A percentile compares a stretch with the other conserved stretches of the same genome.
phyloP scores from a whole-genome alignment of 495 filamentous ascomycete genomes.

The Aspergillus mulundensis region DNA sequence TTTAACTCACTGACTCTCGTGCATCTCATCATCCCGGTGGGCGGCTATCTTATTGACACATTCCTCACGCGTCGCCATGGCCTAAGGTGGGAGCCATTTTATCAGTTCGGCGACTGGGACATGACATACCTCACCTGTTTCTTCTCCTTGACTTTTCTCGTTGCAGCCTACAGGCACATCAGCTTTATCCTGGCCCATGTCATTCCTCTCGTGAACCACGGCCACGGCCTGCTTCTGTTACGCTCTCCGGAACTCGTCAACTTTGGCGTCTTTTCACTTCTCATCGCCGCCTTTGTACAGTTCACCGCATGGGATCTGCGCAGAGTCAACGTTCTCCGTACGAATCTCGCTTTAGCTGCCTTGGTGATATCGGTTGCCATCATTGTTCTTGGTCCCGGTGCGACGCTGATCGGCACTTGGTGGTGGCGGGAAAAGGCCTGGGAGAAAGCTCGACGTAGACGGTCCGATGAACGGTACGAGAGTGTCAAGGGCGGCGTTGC shows the following conservation, averaged over 20 bases:
- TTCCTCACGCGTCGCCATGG: neutral
- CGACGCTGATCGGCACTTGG: neutral
- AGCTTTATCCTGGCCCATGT: neutral
- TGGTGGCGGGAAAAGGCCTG: conserved; percentile 1
- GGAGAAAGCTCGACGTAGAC: neutral
- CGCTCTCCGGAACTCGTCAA: neutral
- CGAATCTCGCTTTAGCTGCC: neutral
- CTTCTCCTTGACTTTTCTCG: neutral
- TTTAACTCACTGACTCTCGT: neutral
- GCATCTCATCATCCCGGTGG: neutral
- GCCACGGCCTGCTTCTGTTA: neutral
- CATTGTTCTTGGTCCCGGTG: neutral
- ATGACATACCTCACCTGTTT: conserved; percentile 2
- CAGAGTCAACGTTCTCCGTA: neutral
- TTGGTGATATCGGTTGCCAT: neutral
- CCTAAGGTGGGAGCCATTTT: neutral
- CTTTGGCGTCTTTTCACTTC: neutral
- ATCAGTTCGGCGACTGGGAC: conserved; percentile 2
- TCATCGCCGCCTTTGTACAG: neutral
- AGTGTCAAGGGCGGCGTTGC: neutral
- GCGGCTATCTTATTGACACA: neutral
- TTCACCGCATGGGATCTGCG: conserved; percentile 11
- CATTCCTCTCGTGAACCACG: neutral
- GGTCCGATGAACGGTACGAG: neutral
- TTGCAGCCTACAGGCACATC: neutral